Base-by-base conservation (phyloP, 805 yeast species). In the Pichia paraexigua region DNA sequence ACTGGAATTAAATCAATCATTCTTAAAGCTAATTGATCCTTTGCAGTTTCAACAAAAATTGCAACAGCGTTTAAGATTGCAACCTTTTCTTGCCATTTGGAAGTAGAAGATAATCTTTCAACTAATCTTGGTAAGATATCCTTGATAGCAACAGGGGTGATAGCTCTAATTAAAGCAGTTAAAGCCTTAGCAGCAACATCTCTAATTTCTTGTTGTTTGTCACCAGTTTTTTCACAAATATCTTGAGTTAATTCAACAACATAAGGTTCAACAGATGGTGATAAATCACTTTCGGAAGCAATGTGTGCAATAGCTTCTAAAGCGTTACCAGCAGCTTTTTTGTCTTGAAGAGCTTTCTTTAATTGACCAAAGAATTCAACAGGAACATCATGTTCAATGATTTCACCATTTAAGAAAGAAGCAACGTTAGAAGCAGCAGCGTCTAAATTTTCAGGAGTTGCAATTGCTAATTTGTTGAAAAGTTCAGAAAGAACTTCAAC, bases 1-100 rank as follows among this genome's bases (percentile, higher is more conserved):
- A 85, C 94, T 74, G 99, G 99, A 68, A 94, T 92, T 73, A 94
- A 83, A 81, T 94, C 98, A 68, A 98, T 96, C 98, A 94, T 94
- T 83, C 99, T 90, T 68, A 94, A 82, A 64, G 99, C 96, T 63
- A 94, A 79, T 81, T 91, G 99, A 65, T 76, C 86, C 75, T 91
- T 92, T 65, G 99, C 97, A 63, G 89, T 79, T 71, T 88, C 95
- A 65, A 94, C 99, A 68, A 92, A 79, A 63, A 82, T 81, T 60
- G 96, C 74, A 68, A 94, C 77, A 66, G 96, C 86, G 69, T 80
- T 81, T 72, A 94, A 80, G 65, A 91, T 77, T 63, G 96, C 87
- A 67, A 85, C 85, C 85, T 94, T 94, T 81, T 92, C 98, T 67
- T 91, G 91, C 99, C 99, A 94, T 79, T 94, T 94, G 79, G 85